Conservation (phyloP, 495 filamentous ascomycete species). For the Tirmania nivea region DNA sequence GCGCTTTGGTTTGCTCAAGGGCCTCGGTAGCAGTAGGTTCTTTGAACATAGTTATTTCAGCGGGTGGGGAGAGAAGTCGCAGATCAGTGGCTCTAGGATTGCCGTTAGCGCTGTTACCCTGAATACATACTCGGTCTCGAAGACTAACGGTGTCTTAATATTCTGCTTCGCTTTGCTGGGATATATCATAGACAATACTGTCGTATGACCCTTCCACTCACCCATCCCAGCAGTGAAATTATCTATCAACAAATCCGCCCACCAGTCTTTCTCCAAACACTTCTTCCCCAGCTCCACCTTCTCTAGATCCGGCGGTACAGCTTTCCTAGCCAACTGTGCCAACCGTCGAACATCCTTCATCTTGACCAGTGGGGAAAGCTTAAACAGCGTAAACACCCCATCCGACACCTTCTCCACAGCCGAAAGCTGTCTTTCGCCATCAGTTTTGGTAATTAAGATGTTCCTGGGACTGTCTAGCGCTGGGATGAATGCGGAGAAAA, state of each 20-base stretch:
- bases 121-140: not conserved
- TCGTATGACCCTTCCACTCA: not conserved
- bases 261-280: slow-evolving; percentile 12
- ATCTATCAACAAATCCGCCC: slow-evolving; percentile 3
- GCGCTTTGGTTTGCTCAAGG: slow-evolving; percentile 43
- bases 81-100: not conserved
- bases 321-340: not conserved
- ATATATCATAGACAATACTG: not conserved
- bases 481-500: slow-evolving; percentile 9
- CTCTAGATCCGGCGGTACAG: not conserved
- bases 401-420: slow-evolving; percentile 15
- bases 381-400: slow-evolving; percentile 15
- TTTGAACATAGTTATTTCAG: not conserved
- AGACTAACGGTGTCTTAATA: not conserved
- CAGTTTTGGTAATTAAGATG: slow-evolving; percentile 13
- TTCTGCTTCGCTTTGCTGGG: not conserved
- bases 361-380: slow-evolving; percentile 14
- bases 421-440: slow-evolving; percentile 17
- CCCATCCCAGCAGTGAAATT: not conserved
- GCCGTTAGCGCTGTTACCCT: not conserved
- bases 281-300: not conserved
- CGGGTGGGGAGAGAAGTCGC: not conserved
- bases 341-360: slow-evolving; percentile 15
- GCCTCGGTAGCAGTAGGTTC: slow-evolving; percentile 16
- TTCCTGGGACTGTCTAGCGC: slow-evolving; percentile 10